These are phyloP conservation scores for Colletotrichum karsti DNA, from an alignment of 2,329 filamentous ascomycete genomes.

Conservation along the genomic window DNA sequence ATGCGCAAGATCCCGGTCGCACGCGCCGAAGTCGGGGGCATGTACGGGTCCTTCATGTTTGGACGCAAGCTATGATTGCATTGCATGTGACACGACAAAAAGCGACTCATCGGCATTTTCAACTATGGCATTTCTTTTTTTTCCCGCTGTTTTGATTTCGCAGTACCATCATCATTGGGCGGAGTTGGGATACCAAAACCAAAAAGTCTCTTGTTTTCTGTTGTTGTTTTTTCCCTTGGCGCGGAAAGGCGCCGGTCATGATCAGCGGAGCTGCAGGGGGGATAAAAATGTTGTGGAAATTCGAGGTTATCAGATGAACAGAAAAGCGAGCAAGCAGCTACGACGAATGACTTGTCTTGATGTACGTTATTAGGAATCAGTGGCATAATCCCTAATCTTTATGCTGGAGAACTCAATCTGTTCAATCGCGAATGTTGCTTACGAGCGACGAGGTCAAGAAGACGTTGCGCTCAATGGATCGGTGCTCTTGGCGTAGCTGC, in stretches of 20 bases:
- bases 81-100: conserved; percentile 8
- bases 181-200: conserved; percentile 26
- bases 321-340: conserved; percentile 4
- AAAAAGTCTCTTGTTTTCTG: conserved; percentile 8
- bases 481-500: conserved; percentile 21
- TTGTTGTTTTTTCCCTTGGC: neutral
- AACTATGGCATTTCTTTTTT: neutral
- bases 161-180: conserved; percentile 9
- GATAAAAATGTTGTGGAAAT: neutral
- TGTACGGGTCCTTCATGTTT: conserved; percentile 82
- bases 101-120: conserved; percentile 5
- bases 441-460: neutral
- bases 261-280: conserved; percentile 8
- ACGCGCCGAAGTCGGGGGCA: conserved; percentile 89
- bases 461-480: neutral
- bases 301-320: neutral
- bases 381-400: conserved; percentile 11
- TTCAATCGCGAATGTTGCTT: neutral
- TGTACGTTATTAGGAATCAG: conserved; percentile 12
- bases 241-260: neutral
- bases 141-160: neutral
- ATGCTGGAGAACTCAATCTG: neutral
- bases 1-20: conserved; percentile 94
- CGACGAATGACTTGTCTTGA: conserved; percentile 13
- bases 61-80: conserved; percentile 61